Percentiles rank a stretch among this genome's conserved stretches.
These are phyloP conservation scores for Cladochytrium replicatum DNA, from an alignment of 192 early-diverging fungal genomes.

Conservation along the genomic window DNA sequence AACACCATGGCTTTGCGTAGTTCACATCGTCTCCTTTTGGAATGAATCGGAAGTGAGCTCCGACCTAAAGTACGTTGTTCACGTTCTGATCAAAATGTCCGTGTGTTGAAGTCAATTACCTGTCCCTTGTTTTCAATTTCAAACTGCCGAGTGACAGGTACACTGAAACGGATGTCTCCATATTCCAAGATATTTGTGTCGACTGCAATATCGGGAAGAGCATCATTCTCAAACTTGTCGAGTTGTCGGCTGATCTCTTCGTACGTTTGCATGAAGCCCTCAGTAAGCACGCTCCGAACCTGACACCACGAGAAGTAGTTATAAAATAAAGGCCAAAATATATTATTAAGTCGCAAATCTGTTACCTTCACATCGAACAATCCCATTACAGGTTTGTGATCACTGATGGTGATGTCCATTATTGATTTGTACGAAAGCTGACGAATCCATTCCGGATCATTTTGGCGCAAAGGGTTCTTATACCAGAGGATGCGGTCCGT, in stretches of 20 bases:
- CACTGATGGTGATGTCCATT: constrained; percentile 61
- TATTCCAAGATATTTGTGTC: constrained; percentile 53
- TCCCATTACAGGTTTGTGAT: constrained; percentile 88
- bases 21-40: constrained; percentile 50
- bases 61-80: constrained; percentile 44
- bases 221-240: constrained; percentile 74
- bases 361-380: constrained; percentile 53
- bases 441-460: constrained; percentile 29
- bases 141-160: constrained; percentile 38
- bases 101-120: no score
- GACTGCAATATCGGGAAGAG: constrained; percentile 56
- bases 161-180: constrained; percentile 53
- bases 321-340: not conserved
- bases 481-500: constrained; percentile 90
- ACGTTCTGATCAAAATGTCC: no score
- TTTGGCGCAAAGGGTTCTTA: constrained; percentile 36
- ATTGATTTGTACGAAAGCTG: constrained; percentile 43
- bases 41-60: constrained; percentile 63
- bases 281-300: constrained; percentile 49
- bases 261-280: constrained; percentile 43
- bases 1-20: constrained; percentile 64
- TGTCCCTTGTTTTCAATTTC: constrained; percentile 64
- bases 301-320: constrained; percentile 12
- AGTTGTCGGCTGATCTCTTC: constrained; percentile 60
- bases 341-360: not conserved